Evolutionary conservation across 768 basidiomycete species (phyloP), one percentile per base, ranked within the genome.

Genomic region (Filobasidium floriforme): DNA sequence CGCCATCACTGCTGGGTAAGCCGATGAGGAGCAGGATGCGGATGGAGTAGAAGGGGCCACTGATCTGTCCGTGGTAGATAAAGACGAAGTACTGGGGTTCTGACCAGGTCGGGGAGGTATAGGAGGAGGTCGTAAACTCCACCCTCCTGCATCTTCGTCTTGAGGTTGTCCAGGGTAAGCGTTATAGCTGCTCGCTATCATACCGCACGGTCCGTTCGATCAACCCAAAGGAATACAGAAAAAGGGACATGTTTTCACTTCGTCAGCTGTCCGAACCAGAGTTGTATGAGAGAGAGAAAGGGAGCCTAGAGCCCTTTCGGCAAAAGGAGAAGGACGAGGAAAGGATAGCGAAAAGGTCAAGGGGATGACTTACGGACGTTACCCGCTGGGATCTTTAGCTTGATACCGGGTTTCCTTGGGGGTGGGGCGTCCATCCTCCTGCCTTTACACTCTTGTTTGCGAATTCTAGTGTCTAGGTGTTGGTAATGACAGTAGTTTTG

Each of bases 311-410:
- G n/a, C 32, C 32, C 32, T 37, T 57, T 57, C 26, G 26, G 24
- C 5, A 14, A 49, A 49, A 22, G 26, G 52, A 54, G 52, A 22
- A 54, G 9, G 15, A 3, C 46, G 24, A 10, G n/a, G 7, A 22
- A 1, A n/a, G 46, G 40, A 19, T 15, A 61, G n/a, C 7, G 29
- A 37, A 15, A n/a, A n/a, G n/a, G n/a, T n/a, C n/a, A n/a, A 63
- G 32, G 59, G 7, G 19, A 51, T 1, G 4, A 76, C 73, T 73
- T 61, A 77, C 78, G 76, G 69, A 79, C 76, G 62, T 79, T 79
- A 26, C 73, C 78, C 37, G 61, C 49, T 11, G 78, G 78, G n/a
- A 79, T 79, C 18, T 66, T 55, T 5, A 79, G 61, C 57, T 70
- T 71, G 29, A 71, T 57, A 9, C 67, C 70, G 5, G 57, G 64